Percentiles rank a stretch among this genome's conserved stretches.
phyloP scores from a whole-genome alignment of 1,139 yeast genomes.

The Candida freyschussii region DNA sequence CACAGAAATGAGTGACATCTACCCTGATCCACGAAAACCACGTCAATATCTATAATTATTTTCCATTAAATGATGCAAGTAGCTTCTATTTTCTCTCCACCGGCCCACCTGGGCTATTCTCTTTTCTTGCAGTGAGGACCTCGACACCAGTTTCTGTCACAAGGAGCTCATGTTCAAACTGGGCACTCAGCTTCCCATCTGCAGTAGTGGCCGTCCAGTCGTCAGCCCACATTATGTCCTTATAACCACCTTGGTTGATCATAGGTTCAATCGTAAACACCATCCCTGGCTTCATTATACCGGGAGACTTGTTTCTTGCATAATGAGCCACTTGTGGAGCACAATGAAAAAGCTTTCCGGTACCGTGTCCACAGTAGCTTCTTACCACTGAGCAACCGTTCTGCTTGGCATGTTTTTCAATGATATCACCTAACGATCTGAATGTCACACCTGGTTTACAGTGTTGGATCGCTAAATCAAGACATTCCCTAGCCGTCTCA shows the following conservation, averaged over 20 bases:
- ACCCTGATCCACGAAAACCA: too few relatives aligned
- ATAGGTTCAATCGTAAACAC: conserved; percentile 98
- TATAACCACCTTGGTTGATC: conserved; percentile 84
- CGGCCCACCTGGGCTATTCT: conserved; percentile 86
- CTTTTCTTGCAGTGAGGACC: conserved; percentile 76
- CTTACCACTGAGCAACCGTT: conserved; percentile 84
- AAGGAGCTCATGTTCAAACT: conserved; percentile 88
- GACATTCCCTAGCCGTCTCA: conserved; percentile 89
- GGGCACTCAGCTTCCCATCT: conserved; percentile 88
- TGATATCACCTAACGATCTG: conserved; percentile 81
- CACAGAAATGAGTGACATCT: too few relatives aligned
- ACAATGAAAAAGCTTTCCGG: conserved; percentile 80
- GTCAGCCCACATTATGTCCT: conserved; percentile 92
- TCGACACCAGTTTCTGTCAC: conserved; percentile 95
- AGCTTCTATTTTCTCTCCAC: conserved; percentile 47
- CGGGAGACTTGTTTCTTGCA: conserved; percentile 88
- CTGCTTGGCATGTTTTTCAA: conserved; percentile 80
- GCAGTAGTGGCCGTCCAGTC: conserved; percentile 93
- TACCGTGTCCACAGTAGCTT: conserved; percentile 94
- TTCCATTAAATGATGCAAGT: too few relatives aligned
- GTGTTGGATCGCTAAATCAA: conserved; percentile 73
- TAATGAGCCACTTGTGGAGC: conserved; percentile 94
- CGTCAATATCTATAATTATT: too few relatives aligned
- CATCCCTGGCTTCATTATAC: conserved; percentile 94
- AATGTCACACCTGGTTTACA: conserved; percentile 93